Evolutionary conservation across 441 rosid species (phyloP).

Genomic region (Cnidoscolus chayamansa): DNA sequence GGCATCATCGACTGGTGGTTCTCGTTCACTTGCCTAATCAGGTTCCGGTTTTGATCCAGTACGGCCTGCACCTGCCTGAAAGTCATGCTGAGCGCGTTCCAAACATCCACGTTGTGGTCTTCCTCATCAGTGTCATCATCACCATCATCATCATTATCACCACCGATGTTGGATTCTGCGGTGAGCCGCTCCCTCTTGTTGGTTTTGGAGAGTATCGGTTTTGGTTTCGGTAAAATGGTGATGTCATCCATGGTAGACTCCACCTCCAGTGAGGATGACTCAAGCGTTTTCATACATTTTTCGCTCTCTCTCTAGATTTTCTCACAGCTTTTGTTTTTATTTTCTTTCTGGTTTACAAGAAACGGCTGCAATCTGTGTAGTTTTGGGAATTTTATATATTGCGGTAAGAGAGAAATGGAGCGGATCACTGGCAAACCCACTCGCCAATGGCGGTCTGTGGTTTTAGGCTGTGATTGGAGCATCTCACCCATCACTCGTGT

Average conservation of each 20-base stretch:
- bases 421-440: constrained; percentile 11
- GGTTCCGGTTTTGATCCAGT: constrained; percentile 57
- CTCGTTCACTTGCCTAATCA: constrained; percentile 63
- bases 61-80: constrained; percentile 56
- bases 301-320: not conserved
- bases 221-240: constrained; percentile 7
- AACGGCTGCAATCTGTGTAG: not conserved
- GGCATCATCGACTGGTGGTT: constrained; percentile 60
- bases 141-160: not conserved
- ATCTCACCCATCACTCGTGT: constrained; percentile 21
- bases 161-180: not conserved
- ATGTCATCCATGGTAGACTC: constrained; percentile 26
- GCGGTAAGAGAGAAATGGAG: constrained; percentile 3
- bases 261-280: constrained; percentile 19
- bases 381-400: constrained; percentile 13
- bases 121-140: constrained; percentile 24
- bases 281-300: not conserved
- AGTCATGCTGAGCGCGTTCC: constrained; percentile 48
- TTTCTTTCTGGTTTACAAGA: not conserved
- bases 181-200: not conserved
- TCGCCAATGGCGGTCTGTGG: constrained; percentile 18
- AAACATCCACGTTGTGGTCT: constrained; percentile 47
- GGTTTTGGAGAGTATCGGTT: not conserved
- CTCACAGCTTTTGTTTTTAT: too few relatives aligned
- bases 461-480: constrained; percentile 11